These are phyloP conservation scores for Globisporangium apiculatum DNA, from an alignment of 352 stramenopile genomes.

Conservation along the genomic window DNA sequence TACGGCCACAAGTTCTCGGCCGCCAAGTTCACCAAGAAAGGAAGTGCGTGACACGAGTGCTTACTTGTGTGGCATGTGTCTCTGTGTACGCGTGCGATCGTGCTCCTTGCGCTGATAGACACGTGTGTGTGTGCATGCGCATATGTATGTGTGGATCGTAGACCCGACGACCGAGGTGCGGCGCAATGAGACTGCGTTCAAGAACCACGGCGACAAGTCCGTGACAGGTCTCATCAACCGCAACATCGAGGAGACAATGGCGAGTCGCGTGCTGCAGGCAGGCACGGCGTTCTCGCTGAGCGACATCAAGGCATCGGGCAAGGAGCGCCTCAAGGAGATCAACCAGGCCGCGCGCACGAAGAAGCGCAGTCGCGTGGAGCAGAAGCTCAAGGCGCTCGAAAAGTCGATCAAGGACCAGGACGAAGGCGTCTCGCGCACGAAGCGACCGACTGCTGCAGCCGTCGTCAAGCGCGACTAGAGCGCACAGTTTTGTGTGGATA, in stretches of 20 bases:
- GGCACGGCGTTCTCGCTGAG: slow-evolving; percentile 47
- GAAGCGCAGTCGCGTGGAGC: slow-evolving; percentile 80
- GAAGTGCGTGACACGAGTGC: slow-evolving; percentile 41
- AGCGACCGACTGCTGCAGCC: slow-evolving; percentile 35
- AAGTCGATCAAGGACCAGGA: slow-evolving; percentile 75
- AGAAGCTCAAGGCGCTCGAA: slow-evolving; percentile 75
- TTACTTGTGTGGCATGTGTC: neutral
- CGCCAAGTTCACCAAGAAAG: slow-evolving; percentile 85
- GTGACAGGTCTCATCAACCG: slow-evolving; percentile 82
- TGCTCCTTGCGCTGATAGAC: neutral
- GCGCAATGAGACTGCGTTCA: slow-evolving; percentile 61
- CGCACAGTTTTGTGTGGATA: neutral
- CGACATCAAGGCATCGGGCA: slow-evolving; percentile 66
- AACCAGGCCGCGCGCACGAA: slow-evolving; percentile 76
- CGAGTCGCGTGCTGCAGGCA: slow-evolving; percentile 68
- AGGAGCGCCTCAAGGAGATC: slow-evolving; percentile 82
- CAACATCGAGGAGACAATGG: slow-evolving; percentile 87
- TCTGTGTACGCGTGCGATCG: neutral
- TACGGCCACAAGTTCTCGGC: slow-evolving; percentile 79
- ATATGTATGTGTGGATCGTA: slow-evolving; percentile 8
- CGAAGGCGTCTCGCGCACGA: slow-evolving; percentile 38
- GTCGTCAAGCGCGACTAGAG: slow-evolving; percentile 20
- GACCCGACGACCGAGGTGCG: slow-evolving; percentile 80
- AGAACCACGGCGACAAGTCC: slow-evolving; percentile 65
- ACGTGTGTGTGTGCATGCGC: neutral